A percentile compares a stretch with the other conserved stretches of the same genome.
phyloP scores from a whole-genome alignment of 495 filamentous ascomycete genomes.

The Penicillium coprophilum region DNA sequence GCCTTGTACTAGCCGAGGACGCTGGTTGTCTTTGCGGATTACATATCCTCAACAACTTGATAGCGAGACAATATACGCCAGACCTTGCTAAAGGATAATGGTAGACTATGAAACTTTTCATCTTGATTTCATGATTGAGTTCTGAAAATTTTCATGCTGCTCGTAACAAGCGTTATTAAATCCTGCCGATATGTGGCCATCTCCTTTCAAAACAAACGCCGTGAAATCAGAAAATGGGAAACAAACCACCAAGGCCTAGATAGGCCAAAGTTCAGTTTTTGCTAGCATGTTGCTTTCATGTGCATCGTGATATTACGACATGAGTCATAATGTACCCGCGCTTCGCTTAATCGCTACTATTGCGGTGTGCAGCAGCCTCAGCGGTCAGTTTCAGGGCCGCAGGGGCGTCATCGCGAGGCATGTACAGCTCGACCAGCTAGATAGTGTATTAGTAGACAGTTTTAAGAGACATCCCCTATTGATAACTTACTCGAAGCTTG shows the following conservation, averaged over 20 bases:
- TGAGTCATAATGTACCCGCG: background rate
- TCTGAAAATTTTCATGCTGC: background rate
- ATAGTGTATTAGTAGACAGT: constrained; percentile 29
- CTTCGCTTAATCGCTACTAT: constrained; percentile 50
- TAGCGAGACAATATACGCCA: background rate
- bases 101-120: background rate
- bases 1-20: background rate
- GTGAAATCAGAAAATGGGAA: background rate
- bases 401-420: constrained; percentile 79
- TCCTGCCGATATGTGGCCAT: background rate
- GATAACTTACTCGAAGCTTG: constrained; percentile 43
- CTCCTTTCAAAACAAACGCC: constrained; percentile 1
- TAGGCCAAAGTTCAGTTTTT: background rate
- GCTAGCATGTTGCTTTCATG: background rate
- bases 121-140: background rate
- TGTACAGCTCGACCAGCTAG: constrained; percentile 83
- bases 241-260: background rate
- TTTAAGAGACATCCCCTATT: background rate
- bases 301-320: background rate
- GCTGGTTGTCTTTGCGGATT: background rate
- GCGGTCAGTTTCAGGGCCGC: constrained; percentile 63
- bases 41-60: background rate
- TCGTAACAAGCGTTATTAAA: background rate
- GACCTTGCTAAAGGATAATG: background rate
- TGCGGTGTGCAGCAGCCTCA: constrained; percentile 64